Conservation (phyloP, 164 flowering plant genomes). For the Hamamelis virginiana region DNA sequence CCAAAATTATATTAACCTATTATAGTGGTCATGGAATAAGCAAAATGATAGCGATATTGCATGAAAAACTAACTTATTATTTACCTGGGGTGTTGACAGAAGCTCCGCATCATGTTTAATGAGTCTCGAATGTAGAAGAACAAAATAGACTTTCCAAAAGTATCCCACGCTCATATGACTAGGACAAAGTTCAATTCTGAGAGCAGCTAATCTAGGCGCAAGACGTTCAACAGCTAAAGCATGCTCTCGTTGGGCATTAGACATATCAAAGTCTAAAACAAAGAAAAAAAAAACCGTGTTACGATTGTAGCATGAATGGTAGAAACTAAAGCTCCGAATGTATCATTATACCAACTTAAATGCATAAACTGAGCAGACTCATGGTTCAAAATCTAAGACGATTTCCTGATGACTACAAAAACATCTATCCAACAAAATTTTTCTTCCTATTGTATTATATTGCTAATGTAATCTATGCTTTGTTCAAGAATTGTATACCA, state of each 20-base stretch:
- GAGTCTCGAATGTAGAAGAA: slow-evolving; percentile 86
- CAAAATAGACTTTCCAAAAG: slow-evolving; percentile 98
- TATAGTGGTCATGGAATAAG: not conserved
- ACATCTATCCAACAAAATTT: too few species aligned
- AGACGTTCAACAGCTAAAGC: slow-evolving; percentile 74
- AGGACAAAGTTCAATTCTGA: slow-evolving; percentile 93
- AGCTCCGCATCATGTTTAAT: slow-evolving; percentile 69
- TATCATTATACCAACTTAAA: too few species aligned
- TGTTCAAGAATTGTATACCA: too few species aligned
- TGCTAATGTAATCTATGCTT: too few species aligned
- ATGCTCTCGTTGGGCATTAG: slow-evolving; percentile 81
- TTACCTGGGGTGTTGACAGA: slow-evolving; percentile 83
- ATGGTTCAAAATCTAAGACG: too few species aligned
- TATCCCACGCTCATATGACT: slow-evolving; percentile 80
- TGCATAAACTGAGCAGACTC: too few species aligned
- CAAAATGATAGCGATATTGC: slow-evolving; percentile 4
- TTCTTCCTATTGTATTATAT: too few species aligned
- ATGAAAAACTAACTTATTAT: too few species aligned
- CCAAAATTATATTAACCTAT: not conserved
- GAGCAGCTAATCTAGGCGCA: slow-evolving; percentile 89
- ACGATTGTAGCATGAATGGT: not conserved
- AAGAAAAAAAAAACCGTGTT: not conserved
- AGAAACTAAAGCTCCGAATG: too few species aligned
- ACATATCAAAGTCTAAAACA: slow-evolving; percentile 76
- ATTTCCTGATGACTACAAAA: too few species aligned